phyloP scores from a whole-genome alignment of 306 rosid species.

The Carpinus viminea region DNA sequence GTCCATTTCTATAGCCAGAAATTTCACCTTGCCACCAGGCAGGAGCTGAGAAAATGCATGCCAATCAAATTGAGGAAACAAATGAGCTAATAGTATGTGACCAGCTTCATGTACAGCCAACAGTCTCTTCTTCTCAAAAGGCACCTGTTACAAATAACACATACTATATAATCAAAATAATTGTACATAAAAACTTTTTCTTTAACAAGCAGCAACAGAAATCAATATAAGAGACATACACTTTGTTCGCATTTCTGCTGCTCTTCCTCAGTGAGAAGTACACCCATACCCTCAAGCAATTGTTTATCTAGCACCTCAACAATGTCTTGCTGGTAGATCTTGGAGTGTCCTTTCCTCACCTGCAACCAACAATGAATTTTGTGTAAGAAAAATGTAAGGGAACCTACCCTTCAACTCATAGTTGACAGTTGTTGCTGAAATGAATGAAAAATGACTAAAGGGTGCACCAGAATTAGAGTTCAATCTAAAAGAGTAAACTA shows the following conservation, averaged over 20 bases:
- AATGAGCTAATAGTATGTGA: slow-evolving; percentile 84
- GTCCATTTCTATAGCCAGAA: slow-evolving; percentile 29
- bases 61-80: slow-evolving; percentile 96
- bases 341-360: slow-evolving; percentile 89
- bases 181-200: slow-evolving; percentile 8
- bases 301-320: slow-evolving; percentile 93
- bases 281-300: slow-evolving; percentile 99
- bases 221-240: slow-evolving; percentile 43
- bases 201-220: slow-evolving; percentile 8
- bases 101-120: slow-evolving; percentile 99
- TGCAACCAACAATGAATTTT: slow-evolving; percentile 36
- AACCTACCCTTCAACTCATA: slow-evolving; percentile 1
- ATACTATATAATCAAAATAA: slow-evolving; percentile 13
- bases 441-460: slow-evolving; percentile 14
- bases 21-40: slow-evolving; percentile 92
- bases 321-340: slow-evolving; percentile 72
- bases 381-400: slow-evolving; percentile 17
- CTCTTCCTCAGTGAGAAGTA: slow-evolving; percentile 97
- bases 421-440: slow-evolving; percentile 13
- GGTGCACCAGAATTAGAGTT: neutral
- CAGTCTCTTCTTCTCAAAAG: slow-evolving; percentile 77
- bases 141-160: slow-evolving; percentile 46
- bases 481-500: neutral
- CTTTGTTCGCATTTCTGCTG: slow-evolving; percentile 86
- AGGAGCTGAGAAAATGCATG: slow-evolving; percentile 99